phyloP scores from a whole-genome alignment of 768 basidiomycete genomes.

The Phaeotremella skinneri region DNA sequence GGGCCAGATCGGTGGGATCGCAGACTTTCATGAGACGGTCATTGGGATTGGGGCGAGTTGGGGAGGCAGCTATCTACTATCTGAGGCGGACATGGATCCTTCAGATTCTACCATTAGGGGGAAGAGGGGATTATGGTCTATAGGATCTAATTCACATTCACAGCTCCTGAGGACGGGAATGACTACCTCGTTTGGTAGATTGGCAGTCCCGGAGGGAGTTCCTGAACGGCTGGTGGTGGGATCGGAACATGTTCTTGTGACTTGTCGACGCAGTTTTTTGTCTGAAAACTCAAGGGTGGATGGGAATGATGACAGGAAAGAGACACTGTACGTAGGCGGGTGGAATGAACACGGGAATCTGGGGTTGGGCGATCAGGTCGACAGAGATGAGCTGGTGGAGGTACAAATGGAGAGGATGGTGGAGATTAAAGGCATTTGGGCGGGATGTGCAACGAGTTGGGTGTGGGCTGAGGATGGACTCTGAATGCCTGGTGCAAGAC shows the following conservation, averaged over 20 bases:
- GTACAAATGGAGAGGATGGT: conserved; percentile 14
- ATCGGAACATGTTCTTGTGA: conserved; percentile 76
- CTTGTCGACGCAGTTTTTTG: no score
- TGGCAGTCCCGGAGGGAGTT: conserved; percentile 9
- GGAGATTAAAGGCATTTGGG: conserved; percentile 53
- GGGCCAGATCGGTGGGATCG: conserved; percentile 58
- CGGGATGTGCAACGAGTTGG: conserved; percentile 61
- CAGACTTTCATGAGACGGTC: conserved; percentile 22
- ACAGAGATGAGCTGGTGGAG: conserved; percentile 59
- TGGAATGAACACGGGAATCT: conserved; percentile 99
- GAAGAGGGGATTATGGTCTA: conserved; percentile 15
- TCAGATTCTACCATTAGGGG: no score
- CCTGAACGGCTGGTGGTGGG: conserved; percentile 62
- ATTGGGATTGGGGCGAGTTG: conserved; percentile 30
- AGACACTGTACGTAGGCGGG: conserved; percentile 80
- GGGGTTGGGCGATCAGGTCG: conserved; percentile 63
- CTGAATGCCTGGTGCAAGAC: no score
- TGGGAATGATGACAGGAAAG: conserved; percentile 44
- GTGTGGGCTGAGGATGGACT: conserved; percentile 42
- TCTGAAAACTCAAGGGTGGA: not conserved
- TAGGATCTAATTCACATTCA: conserved; percentile 41
- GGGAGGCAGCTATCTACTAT: conserved; percentile 34
- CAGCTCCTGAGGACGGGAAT: conserved; percentile 30
- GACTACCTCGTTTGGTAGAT: not conserved
- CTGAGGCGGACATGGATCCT: not conserved